Evolutionary conservation across 163 green algal species (phyloP), one percentile per base, ranked within the genome.

Genomic region (Scenedesmus sp.): DNA sequence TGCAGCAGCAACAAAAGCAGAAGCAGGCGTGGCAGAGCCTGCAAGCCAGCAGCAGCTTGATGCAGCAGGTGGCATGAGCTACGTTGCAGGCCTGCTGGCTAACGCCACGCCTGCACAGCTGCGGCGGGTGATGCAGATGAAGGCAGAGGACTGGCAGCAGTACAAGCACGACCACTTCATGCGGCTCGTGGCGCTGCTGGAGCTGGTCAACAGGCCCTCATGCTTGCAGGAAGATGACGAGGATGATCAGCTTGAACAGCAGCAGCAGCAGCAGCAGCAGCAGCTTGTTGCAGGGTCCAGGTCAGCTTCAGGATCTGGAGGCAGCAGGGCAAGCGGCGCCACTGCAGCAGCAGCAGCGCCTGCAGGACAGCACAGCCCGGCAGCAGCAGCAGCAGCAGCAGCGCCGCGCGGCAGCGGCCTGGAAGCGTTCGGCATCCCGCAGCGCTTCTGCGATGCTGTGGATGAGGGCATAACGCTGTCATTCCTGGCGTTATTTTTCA

Each of bases 131-230:
- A 55, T 88, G 82, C 2, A 26, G 7, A 88, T 73, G 57, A 70
- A 4, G 5, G 82, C 82, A 26, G 82, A 70, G 2, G 57, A 70
- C 82, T 88, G 56, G 82, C 54, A 88, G 57, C 82, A 88, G 57
- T 88, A 73, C 56, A 88, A 88, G 82, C 57, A 88, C 55, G 57
- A 73, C 55, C 82, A 88, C 82, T 74, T 70, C 26, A 20, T 70
- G 56, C 57, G 57, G 23, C 82, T 88, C 0, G 56, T 34, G 16
- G 56, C 46, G 57, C 57, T 88, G 57, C 55, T 88, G 55, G 56
- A 88, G 82, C 82, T 76, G 20, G 18, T 76, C 57, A 88, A 70
- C 18, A 56, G 57, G 54, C 82, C 15, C 9, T 5, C 18, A 3
- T 56, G 34, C 76, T 56, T 54, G 76, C 46, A 84, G 76, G 34